Conservation (phyloP, 805 yeast species). For the Suhomyces emberorum region DNA sequence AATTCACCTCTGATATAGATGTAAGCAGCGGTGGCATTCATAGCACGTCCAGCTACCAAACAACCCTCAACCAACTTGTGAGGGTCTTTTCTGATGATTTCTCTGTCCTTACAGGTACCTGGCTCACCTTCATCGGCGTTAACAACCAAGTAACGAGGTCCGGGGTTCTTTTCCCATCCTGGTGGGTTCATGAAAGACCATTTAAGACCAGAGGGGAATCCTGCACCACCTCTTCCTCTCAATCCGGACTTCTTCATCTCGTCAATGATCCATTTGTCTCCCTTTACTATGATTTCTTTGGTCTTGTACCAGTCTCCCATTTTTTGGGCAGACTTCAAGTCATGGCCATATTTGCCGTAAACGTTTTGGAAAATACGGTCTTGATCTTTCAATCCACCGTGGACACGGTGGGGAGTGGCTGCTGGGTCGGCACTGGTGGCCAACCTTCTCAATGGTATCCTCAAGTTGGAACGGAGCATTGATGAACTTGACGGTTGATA, state of each 20-base stretch:
- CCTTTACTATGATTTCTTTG: conserved; percentile 77
- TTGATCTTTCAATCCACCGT: conserved; percentile 77
- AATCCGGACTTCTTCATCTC: conserved; percentile 82
- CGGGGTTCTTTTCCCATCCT: conserved; percentile 86
- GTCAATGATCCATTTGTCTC: conserved; percentile 87
- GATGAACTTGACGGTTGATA: conserved; percentile 1
- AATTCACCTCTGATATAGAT: conserved; percentile 90
- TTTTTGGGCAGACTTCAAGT: conserved; percentile 66
- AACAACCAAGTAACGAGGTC: conserved; percentile 86
- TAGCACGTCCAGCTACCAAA: conserved; percentile 81
- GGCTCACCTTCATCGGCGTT: conserved; percentile 96
- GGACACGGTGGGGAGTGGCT: conserved; percentile 48
- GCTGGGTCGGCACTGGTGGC: conserved; percentile 49
- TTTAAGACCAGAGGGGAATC: conserved; percentile 86
- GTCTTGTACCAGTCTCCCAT: conserved; percentile 95
- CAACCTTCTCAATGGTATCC: conserved; percentile 29
- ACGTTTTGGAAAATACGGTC: conserved; percentile 87
- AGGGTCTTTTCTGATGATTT: conserved; percentile 87
- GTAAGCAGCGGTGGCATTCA: conserved; percentile 92
- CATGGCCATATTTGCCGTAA: conserved; percentile 71
- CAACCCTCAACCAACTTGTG: conserved; percentile 93
- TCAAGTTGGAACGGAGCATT: conserved; percentile 36
- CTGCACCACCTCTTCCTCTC: conserved; percentile 93
- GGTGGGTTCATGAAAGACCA: conserved; percentile 97
- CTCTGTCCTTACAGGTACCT: conserved; percentile 91